phyloP scores from a whole-genome alignment of 805 yeast genomes.

The Cyberlindnera japonica region DNA sequence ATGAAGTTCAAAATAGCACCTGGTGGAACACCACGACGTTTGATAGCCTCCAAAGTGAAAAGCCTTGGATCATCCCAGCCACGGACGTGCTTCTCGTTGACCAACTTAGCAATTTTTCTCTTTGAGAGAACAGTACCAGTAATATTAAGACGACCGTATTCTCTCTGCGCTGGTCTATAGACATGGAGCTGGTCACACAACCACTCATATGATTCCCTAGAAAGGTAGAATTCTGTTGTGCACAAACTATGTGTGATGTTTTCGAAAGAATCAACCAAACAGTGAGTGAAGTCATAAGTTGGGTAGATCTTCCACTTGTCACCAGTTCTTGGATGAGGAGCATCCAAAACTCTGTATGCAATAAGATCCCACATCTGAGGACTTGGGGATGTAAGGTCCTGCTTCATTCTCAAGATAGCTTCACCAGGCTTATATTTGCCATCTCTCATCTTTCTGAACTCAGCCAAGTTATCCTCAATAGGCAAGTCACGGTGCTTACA shows the following conservation, averaged over 20 bases:
- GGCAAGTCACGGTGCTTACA: constrained; percentile 73
- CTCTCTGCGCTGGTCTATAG: constrained; percentile 98
- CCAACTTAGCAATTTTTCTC: constrained; percentile 92
- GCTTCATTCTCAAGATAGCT: constrained; percentile 96
- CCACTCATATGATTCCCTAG: constrained; percentile 98
- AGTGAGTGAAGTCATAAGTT: constrained; percentile 98
- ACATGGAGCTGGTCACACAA: constrained; percentile 92
- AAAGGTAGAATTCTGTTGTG: constrained; percentile 89
- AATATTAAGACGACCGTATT: constrained; percentile 92
- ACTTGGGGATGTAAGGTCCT: constrained; percentile 81
- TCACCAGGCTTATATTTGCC: constrained; percentile 87
- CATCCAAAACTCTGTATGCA: constrained; percentile 90
- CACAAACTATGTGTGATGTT: constrained; percentile 94
- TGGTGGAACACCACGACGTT: constrained; percentile 98
- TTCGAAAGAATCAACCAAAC: constrained; percentile 96
- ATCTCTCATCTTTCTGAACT: constrained; percentile 88
- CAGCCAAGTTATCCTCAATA: constrained; percentile 68
- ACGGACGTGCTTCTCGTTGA: constrained; percentile 74
- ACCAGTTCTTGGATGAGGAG: constrained; percentile 95
- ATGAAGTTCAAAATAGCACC: constrained; percentile 93
- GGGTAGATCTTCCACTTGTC: constrained; percentile 97
- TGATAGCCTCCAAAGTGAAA: constrained; percentile 89
- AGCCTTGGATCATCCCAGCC: constrained; percentile 99
- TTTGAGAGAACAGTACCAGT: constrained; percentile 94
- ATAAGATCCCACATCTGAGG: constrained; percentile 99